Base-by-base conservation (phyloP, 495 filamentous ascomycete genomes). In the Penicillium argentinense region DNA sequence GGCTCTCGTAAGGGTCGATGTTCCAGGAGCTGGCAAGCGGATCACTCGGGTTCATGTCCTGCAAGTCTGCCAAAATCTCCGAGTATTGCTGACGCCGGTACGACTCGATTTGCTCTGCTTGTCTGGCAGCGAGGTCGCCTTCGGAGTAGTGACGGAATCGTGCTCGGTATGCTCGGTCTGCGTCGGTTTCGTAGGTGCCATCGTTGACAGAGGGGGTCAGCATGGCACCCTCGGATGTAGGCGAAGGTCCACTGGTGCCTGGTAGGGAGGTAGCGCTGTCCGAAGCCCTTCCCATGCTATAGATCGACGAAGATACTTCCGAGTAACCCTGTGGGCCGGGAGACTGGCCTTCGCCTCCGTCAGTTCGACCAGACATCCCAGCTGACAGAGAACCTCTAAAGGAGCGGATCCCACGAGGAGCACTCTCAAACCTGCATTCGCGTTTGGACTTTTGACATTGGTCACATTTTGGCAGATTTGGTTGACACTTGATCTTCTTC, bases 401-500 rank as follows among this genome's bases (percentile, higher is more conserved):
- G 8, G 64, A 61, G 12, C 69, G 69, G 30, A 63, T 64, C 18
- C 69, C 68, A 33, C 70, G 67, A 39, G 68, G 70, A 21, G 87
- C 87, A 68, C 86, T 90, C 67, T 88, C 86, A 60, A 90, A 91
- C 62, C 86, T 81, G 81, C 91, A 96, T 21, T 84, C 77, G 37
- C 86, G 77, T 14, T 88, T 86, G 54, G 88, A 89, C 66, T 95
- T 96, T 59, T 91, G 87, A 63, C 91, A 96, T 61, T 95, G 90
- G 43, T 88, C 80, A 57, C 91, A 96, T 47, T 87, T 85, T 23
- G 87, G 86, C 45, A 83, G 81, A 51, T 88, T 90, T 5, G 89
- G 91, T 47, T 95, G 90, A 55, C 91, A 96, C 64, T 93, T 95
- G 71, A 95, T 93, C 74, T 96, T 96, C 81, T 96, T 96, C 67